Evolutionary conservation across 192 early-diverging fungal genomes (phyloP).

Genomic region (Phlyctochytrium planicorne): DNA sequence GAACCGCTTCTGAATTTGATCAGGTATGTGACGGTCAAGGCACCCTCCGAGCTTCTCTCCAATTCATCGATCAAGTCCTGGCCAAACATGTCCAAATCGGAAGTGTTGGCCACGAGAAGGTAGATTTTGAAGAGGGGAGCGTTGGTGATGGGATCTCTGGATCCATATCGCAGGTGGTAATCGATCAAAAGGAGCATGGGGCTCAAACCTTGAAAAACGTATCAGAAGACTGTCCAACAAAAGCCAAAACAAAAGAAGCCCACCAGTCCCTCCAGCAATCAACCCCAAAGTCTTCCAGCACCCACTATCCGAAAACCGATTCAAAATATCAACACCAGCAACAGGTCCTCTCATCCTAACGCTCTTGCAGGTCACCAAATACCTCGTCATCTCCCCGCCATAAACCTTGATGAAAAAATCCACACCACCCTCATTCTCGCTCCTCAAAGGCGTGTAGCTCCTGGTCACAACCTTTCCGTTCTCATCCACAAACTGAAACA

Average conservation of each 20-base stretch:
- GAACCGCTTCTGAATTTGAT: background rate
- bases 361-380: conserved; percentile 18
- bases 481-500: conserved; percentile 23
- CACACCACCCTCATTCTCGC: conserved; percentile 14
- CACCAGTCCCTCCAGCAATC: conserved; percentile 39
- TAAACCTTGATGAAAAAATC: conserved; percentile 30
- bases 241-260: conserved; percentile 10
- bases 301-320: conserved; percentile 21
- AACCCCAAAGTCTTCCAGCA: conserved; percentile 33
- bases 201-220: conserved; percentile 24
- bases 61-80: conserved; percentile 19
- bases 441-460: conserved; percentile 24
- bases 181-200: conserved; percentile 32
- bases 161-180: conserved; percentile 31
- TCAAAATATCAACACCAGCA: conserved; percentile 14
- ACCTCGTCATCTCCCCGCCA: conserved; percentile 32
- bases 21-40: conserved; percentile 11
- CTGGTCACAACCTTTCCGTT: conserved; percentile 29
- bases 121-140: conserved; percentile 10
- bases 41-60: conserved; percentile 8
- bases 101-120: conserved; percentile 19
- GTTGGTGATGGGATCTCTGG: conserved; percentile 19
- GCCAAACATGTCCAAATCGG: conserved; percentile 30
- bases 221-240: background rate
- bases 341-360: conserved; percentile 32